Base-by-base conservation (phyloP, 192 early-diverging fungal species). In the Backusella circina region DNA sequence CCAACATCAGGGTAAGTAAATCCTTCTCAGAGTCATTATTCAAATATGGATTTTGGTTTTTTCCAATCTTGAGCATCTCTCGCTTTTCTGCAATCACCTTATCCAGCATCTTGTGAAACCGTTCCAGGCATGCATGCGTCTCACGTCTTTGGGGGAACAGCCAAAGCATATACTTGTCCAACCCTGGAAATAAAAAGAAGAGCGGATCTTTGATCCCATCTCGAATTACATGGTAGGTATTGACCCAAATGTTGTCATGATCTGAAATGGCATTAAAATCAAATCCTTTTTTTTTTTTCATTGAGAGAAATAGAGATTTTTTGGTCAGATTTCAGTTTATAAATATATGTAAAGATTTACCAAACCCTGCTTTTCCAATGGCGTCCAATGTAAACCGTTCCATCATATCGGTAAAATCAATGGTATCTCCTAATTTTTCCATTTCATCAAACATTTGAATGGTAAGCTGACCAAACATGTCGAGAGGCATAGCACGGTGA, bases 131-230 rank as follows among this genome's bases (percentile, higher is more conserved):
- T 13, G 31, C 18, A 68, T 80, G 79, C 7, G 31, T 10, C 35
- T 71, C 36, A 0, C 39, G 36, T 68, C 79, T 26, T 32, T 75
- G 23, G 0, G 73, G 73, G 21, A 75, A 68, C 31, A 61, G 5
- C 69, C 70, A 67, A 0, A 39, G 2, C 7, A 80, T 36, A 6
- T 71, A 44, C 37, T 73, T 71, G 35, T 89, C 90, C 5, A 91
- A 79, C 73, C 79, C 79, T 16, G 87, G 87, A 23, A 91, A 87
- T 69, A 89, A 77, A 31, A 86, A 83, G 72, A 83, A 88, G 2
- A 88, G 38, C 1, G 86, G 86, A 26, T 86, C 75, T 16, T 80
- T 67, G 74, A 89, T 74, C 15, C 80, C 79, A 13, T 82, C 75
- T n/a, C 81, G 75, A 66, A 90, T 67, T 16, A 79, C 77, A 67